These are phyloP conservation scores for Syzygium aqueum DNA, from an alignment of 345 rosid genomes.

Conservation along the genomic window DNA sequence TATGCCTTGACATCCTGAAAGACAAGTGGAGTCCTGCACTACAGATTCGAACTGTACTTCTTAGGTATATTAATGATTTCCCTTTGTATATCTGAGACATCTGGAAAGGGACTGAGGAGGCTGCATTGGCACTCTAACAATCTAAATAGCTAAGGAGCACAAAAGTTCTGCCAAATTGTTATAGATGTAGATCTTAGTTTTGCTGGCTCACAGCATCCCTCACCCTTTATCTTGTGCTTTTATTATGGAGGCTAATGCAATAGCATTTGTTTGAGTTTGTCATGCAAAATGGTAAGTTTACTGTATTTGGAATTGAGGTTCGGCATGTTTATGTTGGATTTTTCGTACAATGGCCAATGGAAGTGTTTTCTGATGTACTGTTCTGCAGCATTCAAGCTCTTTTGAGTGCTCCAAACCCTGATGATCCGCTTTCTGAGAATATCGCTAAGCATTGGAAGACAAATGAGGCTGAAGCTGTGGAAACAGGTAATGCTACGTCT, in stretches of 20 bases:
- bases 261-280: neutral
- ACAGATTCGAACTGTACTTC: slow-evolving; percentile 49
- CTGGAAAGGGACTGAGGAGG: neutral
- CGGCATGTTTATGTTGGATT: neutral
- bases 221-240: neutral
- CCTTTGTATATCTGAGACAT: neutral
- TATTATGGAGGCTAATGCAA: neutral
- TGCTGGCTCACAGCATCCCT: neutral
- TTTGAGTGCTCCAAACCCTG: slow-evolving; percentile 57
- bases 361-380: neutral
- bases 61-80: slow-evolving; percentile 23
- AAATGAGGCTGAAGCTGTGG: slow-evolving; percentile 54
- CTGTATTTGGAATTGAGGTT: neutral
- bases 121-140: neutral
- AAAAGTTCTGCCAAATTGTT: neutral
- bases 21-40: slow-evolving; percentile 67
- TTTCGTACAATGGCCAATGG: neutral
- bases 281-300: neutral
- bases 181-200: neutral
- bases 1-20: slow-evolving; percentile 61
- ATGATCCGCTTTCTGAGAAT: slow-evolving; percentile 58
- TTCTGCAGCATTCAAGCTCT: slow-evolving; percentile 47
- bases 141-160: neutral
- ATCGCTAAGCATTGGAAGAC: slow-evolving; percentile 65
- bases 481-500: slow-evolving; percentile 26